phyloP scores from a whole-genome alignment of 192 early-diverging fungal species.

The Allomyces arbusculus region DNA sequence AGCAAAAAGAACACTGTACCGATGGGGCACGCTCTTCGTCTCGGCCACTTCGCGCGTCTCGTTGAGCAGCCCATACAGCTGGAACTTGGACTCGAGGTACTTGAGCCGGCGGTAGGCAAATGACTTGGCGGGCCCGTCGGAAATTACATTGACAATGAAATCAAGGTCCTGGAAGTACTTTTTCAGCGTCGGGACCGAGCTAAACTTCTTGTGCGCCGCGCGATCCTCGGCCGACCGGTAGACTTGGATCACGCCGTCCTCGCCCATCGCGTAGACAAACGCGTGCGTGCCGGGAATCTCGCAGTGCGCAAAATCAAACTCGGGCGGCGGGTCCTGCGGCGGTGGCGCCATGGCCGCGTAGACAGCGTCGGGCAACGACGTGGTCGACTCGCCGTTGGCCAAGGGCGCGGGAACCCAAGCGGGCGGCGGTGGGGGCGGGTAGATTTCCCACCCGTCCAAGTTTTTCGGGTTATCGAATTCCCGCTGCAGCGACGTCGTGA shows the following conservation, averaged over 20 bases:
- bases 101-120: constrained; percentile 75
- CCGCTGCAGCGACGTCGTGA: constrained; percentile 44
- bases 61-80: constrained; percentile 74
- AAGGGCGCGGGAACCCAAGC: constrained; percentile 29
- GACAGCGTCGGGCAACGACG: too few relatives aligned
- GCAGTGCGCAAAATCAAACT: constrained; percentile 17
- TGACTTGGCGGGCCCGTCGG: constrained; percentile 78
- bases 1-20: not conserved
- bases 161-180: constrained; percentile 79
- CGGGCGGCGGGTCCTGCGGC: not conserved
- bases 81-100: constrained; percentile 82
- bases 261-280: constrained; percentile 25
- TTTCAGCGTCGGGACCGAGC: constrained; percentile 40
- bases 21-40: constrained; percentile 34
- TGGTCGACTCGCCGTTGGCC: not conserved
- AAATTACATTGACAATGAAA: constrained; percentile 48
- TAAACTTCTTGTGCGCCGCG: constrained; percentile 12
- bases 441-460: constrained; percentile 49
- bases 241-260: constrained; percentile 41
- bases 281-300: constrained; percentile 15
- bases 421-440: constrained; percentile 61
- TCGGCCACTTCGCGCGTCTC: constrained; percentile 88
- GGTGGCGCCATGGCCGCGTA: not conserved
- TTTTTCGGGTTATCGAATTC: constrained; percentile 72
- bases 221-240: constrained; percentile 14